Percentiles rank a stretch among this genome's conserved stretches.
Evolutionary conservation across 306 rosid species (phyloP).

Genomic region (Calophaca sinica): DNA sequence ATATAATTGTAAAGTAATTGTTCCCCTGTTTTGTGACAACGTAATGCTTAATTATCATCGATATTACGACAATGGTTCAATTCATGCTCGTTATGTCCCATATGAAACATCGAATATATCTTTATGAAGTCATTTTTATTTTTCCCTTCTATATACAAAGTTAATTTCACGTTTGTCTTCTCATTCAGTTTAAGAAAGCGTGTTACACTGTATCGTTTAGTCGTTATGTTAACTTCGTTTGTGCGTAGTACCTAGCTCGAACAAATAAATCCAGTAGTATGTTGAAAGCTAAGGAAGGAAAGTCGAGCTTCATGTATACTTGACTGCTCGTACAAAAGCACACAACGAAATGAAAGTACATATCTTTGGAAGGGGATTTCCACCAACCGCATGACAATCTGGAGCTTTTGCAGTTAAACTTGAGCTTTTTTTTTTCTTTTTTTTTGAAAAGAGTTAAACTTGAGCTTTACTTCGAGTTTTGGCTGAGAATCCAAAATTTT

Average conservation of each 20-base stretch:
- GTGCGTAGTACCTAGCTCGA: too few relatives aligned
- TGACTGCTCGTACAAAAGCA: background rate
- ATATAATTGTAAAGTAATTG: background rate
- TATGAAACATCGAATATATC: too few relatives aligned
- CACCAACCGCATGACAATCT: constrained; percentile 43
- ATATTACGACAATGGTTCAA: background rate
- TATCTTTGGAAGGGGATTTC: constrained; percentile 30
- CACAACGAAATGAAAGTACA: background rate
- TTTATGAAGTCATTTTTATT: too few relatives aligned
- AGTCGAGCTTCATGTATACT: too few relatives aligned
- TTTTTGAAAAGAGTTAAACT: too few relatives aligned
- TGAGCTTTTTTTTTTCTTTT: too few relatives aligned
- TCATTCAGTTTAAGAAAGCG: background rate
- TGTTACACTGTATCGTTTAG: background rate
- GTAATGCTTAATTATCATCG: background rate
- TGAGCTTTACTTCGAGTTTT: constrained; percentile 40
- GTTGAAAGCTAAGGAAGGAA: background rate
- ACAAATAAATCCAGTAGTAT: too few relatives aligned
- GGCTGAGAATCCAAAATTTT: constrained; percentile 49
- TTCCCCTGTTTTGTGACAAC: constrained; percentile 8
- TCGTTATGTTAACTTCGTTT: too few relatives aligned
- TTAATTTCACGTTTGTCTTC: background rate
- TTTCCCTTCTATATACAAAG: too few relatives aligned
- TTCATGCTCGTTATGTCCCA: background rate
- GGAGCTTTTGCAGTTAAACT: constrained; percentile 33